Evolutionary conservation across 768 basidiomycete genomes (phyloP).

Genomic region (Boletus pseudo-olivaceus): DNA sequence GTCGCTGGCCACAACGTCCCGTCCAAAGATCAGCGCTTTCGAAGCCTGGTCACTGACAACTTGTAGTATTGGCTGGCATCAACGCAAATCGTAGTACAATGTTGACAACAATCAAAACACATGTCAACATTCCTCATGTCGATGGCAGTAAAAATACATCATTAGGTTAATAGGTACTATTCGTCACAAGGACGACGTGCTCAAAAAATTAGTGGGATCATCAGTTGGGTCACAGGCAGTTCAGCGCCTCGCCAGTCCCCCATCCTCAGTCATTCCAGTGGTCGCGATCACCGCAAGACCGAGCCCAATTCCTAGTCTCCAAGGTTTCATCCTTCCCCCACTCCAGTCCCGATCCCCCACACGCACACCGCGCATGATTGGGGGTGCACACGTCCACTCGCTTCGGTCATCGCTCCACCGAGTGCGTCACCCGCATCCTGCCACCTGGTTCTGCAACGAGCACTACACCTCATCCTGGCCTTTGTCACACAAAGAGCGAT

Average conservation of each 20-base stretch:
- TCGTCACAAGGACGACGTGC: constrained; percentile 26
- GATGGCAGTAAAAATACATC: neutral
- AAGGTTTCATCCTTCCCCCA: constrained; percentile 41
- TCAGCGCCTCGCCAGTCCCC: constrained; percentile 27
- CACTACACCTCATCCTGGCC: neutral
- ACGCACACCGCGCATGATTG: constrained; percentile 23
- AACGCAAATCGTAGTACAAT: neutral
- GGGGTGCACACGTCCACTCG: constrained; percentile 31
- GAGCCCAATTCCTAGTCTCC: constrained; percentile 37
- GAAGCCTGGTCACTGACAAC: neutral
- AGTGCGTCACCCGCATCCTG: constrained; percentile 21
- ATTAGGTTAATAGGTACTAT: neutral
- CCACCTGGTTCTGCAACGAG: constrained; percentile 26
- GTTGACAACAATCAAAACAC: constrained; percentile 18
- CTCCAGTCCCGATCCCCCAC: constrained; percentile 23
- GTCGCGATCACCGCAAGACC: constrained; percentile 16
- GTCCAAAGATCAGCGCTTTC: neutral
- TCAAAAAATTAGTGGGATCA: constrained; percentile 30
- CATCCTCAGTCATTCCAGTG: constrained; percentile 22
- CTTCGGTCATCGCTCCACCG: constrained; percentile 36
- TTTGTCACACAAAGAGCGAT: neutral
- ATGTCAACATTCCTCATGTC: constrained; percentile 16
- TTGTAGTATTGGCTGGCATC: constrained; percentile 4
- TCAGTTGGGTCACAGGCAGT: constrained; percentile 26
- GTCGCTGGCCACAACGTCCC: constrained; percentile 10